A percentile compares a stretch with the other conserved stretches of the same genome.
Conservation (phyloP, 495 filamentous ascomycete genomes). For the Penicillium fimorum region DNA sequence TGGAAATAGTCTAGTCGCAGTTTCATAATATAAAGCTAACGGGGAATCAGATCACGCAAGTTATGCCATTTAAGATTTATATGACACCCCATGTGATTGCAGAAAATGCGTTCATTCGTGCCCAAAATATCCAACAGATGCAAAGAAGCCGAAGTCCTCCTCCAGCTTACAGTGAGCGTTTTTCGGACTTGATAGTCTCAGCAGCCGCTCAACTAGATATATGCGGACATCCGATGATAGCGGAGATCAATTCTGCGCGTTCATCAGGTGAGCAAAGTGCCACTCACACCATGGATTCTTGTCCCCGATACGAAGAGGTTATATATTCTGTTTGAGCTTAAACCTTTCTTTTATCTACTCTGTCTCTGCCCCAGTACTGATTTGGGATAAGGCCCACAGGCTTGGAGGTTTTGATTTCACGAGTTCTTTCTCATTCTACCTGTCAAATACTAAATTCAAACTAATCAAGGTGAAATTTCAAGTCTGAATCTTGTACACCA, state of each 20-base stretch:
- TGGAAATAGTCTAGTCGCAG: not conserved
- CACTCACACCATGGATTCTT: not conserved
- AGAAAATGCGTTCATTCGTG: conserved; percentile 3
- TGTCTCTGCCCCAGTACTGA: not conserved
- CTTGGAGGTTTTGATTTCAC: not conserved
- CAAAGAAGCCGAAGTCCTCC: conserved; percentile 10
- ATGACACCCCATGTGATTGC: conserved; percentile 17
- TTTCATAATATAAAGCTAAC: not conserved
- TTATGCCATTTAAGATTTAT: conserved; percentile 21
- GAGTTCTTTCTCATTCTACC: not conserved
- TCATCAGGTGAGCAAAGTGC: not conserved
- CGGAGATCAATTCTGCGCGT: not conserved
- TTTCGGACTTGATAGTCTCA: not conserved
- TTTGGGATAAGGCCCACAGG: not conserved
- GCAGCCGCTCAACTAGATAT: not conserved
- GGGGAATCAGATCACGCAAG: conserved; percentile 12
- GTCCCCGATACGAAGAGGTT: not conserved
- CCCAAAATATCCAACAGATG: conserved; percentile 9
- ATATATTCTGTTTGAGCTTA: not conserved
- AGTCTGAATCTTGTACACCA: conserved; percentile 32
- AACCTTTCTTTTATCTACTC: not conserved
- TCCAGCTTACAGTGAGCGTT: conserved; percentile 19
- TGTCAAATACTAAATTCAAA: not conserved
- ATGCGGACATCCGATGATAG: not conserved
- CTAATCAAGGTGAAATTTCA: not conserved